Evolutionary conservation across 805 yeast species (phyloP).

Genomic region (Ogataea kodamae): DNA sequence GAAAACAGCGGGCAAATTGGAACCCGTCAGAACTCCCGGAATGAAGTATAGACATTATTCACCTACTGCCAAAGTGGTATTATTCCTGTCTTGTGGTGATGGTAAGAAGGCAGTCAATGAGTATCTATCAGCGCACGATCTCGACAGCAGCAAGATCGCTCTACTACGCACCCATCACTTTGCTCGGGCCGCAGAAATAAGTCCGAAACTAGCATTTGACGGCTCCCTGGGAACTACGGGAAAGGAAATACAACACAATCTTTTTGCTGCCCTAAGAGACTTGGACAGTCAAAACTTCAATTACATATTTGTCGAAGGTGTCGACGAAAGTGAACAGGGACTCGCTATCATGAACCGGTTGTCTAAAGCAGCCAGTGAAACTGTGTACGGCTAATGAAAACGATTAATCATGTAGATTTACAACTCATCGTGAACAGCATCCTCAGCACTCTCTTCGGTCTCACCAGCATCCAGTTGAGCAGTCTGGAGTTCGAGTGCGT

Average conservation of each 20-base stretch:
- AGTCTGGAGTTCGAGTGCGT: slow-evolving; percentile 41
- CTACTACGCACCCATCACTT: slow-evolving; percentile 45
- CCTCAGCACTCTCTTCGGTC: slow-evolving; percentile 81
- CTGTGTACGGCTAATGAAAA: slow-evolving; percentile 13
- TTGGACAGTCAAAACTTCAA: slow-evolving; percentile 71
- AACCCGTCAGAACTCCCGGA: slow-evolving; percentile 88
- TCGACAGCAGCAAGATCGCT: slow-evolving; percentile 42
- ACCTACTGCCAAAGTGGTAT: slow-evolving; percentile 77
- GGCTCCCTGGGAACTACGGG: slow-evolving; percentile 45
- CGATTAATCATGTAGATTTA: slow-evolving; percentile 6
- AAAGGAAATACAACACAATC: slow-evolving; percentile 64
- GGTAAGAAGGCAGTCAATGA: slow-evolving; percentile 29
- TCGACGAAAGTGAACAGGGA: slow-evolving; percentile 74
- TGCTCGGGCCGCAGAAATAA: slow-evolving; percentile 14
- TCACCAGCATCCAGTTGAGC: slow-evolving; percentile 47
- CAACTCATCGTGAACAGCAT: slow-evolving; percentile 39
- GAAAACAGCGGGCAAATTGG: slow-evolving; percentile 58
- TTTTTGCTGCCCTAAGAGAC: slow-evolving; percentile 70
- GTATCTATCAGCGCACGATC: slow-evolving; percentile 8
- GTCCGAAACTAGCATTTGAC: slow-evolving; percentile 27
- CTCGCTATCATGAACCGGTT: slow-evolving; percentile 93
- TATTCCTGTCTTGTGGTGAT: slow-evolving; percentile 52
- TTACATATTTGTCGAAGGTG: slow-evolving; percentile 79
- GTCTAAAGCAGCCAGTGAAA: slow-evolving; percentile 71
- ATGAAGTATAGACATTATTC: slow-evolving; percentile 97